A percentile compares a stretch with the other conserved stretches of the same genome.
Evolutionary conservation across 2,329 filamentous ascomycete species (phyloP).

Genomic region (Sphaerulina musiva): DNA sequence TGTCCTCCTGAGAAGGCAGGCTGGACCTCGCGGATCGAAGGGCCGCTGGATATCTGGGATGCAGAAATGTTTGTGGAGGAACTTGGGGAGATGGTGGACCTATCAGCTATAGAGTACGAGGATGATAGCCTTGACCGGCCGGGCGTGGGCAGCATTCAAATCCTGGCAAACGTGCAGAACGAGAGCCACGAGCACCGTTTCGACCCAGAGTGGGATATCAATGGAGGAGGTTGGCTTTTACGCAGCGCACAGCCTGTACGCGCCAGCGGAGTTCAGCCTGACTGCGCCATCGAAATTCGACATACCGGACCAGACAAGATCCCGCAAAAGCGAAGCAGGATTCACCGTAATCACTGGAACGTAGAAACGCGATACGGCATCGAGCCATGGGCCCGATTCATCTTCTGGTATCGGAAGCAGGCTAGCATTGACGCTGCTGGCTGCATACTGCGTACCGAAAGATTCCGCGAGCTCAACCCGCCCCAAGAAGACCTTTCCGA

Average conservation of each 20-base stretch:
- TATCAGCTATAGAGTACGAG: not conserved
- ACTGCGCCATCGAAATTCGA: constrained; percentile 19
- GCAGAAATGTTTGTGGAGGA: constrained; percentile 19
- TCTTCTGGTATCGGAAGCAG: constrained; percentile 38
- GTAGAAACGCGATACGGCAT: constrained; percentile 29
- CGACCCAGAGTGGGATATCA: constrained; percentile 14
- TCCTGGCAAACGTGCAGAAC: constrained; percentile 9
- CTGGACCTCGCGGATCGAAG: constrained; percentile 7
- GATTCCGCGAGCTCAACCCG: constrained; percentile 14
- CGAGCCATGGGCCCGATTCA: constrained; percentile 37
- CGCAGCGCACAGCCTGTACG: constrained; percentile 9
- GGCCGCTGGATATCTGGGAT: constrained; percentile 16
- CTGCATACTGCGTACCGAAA: constrained; percentile 12
- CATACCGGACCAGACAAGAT: constrained; percentile 10
- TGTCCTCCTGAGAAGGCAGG: not conserved
- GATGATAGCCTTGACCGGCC: not conserved
- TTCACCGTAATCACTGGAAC: constrained; percentile 18
- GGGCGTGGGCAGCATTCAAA: constrained; percentile 12
- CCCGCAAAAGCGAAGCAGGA: constrained; percentile 12
- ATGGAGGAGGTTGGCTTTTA: constrained; percentile 18
- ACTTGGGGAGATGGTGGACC: constrained; percentile 2
- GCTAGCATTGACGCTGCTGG: constrained; percentile 22
- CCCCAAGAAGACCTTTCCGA: not conserved
- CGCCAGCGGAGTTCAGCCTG: constrained; percentile 22
- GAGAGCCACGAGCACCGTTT: not conserved